These are phyloP conservation scores for Fusarium tjaetaba DNA, from an alignment of 2,329 filamentous ascomycete species.

Conservation along the genomic window DNA sequence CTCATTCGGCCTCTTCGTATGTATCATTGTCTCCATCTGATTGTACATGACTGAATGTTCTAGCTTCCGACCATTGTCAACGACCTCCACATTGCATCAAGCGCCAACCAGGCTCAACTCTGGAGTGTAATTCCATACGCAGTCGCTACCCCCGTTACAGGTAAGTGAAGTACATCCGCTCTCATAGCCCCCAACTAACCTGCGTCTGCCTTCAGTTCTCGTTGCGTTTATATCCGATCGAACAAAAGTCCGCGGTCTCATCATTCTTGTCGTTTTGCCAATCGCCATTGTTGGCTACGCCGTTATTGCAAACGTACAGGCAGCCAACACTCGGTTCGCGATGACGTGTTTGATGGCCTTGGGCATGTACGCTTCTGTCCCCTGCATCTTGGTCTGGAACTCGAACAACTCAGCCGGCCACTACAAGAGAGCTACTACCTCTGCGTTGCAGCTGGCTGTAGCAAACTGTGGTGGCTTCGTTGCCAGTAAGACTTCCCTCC, in stretches of 20 bases:
- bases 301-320: not conserved
- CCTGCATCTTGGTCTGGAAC: slow-evolving; percentile 72
- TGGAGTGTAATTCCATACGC: not conserved
- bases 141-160: not conserved
- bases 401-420: slow-evolving; percentile 75
- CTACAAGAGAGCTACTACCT: slow-evolving; percentile 75
- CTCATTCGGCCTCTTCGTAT: not conserved
- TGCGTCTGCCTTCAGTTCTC: not conserved
- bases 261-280: not conserved
- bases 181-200: not conserved
- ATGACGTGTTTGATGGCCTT: slow-evolving; percentile 76
- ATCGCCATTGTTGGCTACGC: not conserved
- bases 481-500: not conserved
- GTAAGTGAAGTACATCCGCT: not conserved
- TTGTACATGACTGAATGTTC: rapidly evolving
- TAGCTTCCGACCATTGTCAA: not conserved
- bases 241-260: not conserved
- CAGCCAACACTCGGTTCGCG: slow-evolving; percentile 63
- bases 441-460: slow-evolving; percentile 50
- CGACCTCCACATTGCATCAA: not conserved
- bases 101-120: not conserved
- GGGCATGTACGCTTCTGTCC: slow-evolving; percentile 71
- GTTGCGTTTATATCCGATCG: slow-evolving; percentile 1
- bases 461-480: slow-evolving; percentile 6
- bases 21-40: rapidly evolving